Conservation (phyloP, 805 yeast genomes). For the Kluyveromyces siamensis region DNA sequence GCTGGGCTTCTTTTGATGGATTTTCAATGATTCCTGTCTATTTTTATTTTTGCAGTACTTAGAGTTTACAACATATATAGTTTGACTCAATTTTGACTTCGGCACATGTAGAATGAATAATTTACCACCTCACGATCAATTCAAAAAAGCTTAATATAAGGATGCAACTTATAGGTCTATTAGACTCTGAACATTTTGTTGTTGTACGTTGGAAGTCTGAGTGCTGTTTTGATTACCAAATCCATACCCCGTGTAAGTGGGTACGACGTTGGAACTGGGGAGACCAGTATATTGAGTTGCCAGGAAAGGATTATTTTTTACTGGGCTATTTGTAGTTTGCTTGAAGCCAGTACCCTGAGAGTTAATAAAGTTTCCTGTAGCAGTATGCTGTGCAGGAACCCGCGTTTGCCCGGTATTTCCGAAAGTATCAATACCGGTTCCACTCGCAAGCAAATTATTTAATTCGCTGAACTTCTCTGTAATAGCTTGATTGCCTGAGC, state of each 20-base stretch:
- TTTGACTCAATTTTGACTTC: neutral
- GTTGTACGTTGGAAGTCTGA: slow-evolving; percentile 7
- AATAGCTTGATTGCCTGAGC: slow-evolving; percentile 47
- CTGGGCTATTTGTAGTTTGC: slow-evolving; percentile 35
- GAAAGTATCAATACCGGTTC: slow-evolving; percentile 89
- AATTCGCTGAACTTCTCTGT: slow-evolving; percentile 59
- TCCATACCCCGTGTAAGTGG: slow-evolving; percentile 89
- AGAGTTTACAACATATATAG: no score
- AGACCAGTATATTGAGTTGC: slow-evolving; percentile 68
- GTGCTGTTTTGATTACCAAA: slow-evolving; percentile 64
- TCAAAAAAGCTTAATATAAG: neutral
- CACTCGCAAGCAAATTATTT: slow-evolving; percentile 69
- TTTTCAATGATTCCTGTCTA: slow-evolving; percentile 6
- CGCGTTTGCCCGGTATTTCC: slow-evolving; percentile 39
- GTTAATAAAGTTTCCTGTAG: slow-evolving; percentile 69
- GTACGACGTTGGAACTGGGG: slow-evolving; percentile 56
- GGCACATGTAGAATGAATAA: neutral
- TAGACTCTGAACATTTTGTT: slow-evolving; percentile 8
- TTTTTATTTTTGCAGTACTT: neutral
- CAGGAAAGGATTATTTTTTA: slow-evolving; percentile 35
- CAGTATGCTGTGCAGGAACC: slow-evolving; percentile 89
- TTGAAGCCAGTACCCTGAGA: slow-evolving; percentile 80
- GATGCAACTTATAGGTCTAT: slow-evolving; percentile 4
- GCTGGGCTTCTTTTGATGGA: slow-evolving; percentile 25
- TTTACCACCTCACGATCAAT: neutral